phyloP scores from a whole-genome alignment of 2,329 filamentous ascomycete species.

The Pseudogymnoascus destructans region DNA sequence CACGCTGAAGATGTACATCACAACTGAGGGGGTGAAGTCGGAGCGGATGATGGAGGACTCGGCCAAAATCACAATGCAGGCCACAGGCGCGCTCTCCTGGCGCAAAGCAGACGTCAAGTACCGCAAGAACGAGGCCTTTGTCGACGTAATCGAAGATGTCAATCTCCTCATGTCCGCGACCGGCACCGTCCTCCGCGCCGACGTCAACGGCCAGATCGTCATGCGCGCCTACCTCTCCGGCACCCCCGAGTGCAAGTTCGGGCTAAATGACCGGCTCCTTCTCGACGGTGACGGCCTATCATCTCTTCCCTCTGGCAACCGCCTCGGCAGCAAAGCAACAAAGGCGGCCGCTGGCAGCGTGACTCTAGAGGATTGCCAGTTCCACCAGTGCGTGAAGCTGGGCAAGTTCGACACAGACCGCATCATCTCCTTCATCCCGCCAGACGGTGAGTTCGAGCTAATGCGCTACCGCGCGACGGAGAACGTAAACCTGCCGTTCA shows the following conservation, averaged over 20 bases:
- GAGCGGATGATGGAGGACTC: slow-evolving; percentile 79
- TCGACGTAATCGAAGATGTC: slow-evolving; percentile 98
- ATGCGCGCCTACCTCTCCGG: slow-evolving; percentile 97
- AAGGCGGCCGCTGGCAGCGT: slow-evolving; percentile 92
- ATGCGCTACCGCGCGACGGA: slow-evolving; percentile 98
- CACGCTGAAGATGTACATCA: slow-evolving; percentile 99
- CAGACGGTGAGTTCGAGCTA: slow-evolving; percentile 94
- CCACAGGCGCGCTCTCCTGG: slow-evolving; percentile 93
- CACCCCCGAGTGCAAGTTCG: slow-evolving; percentile 97
- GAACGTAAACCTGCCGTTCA: slow-evolving; percentile 97
- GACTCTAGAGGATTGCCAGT: slow-evolving; percentile 93
- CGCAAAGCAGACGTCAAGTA: slow-evolving; percentile 96
- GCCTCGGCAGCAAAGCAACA: slow-evolving; percentile 73
- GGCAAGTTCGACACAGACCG: slow-evolving; percentile 93
- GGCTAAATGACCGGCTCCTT: slow-evolving; percentile 85
- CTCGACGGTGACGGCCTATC: slow-evolving; percentile 64
- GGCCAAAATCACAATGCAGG: slow-evolving; percentile 98
- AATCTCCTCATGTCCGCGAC: slow-evolving; percentile 98
- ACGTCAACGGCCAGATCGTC: slow-evolving; percentile 93
- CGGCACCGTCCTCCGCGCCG: slow-evolving; percentile 83
- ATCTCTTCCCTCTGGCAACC: slow-evolving; percentile 59
- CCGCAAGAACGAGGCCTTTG: slow-evolving; percentile 98
- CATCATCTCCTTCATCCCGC: slow-evolving; percentile 93
- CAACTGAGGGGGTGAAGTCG: slow-evolving; percentile 94
- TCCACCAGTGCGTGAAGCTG: slow-evolving; percentile 96